Conservation (phyloP, 495 filamentous ascomycete genomes). For the Annulohypoxylon nitens region DNA sequence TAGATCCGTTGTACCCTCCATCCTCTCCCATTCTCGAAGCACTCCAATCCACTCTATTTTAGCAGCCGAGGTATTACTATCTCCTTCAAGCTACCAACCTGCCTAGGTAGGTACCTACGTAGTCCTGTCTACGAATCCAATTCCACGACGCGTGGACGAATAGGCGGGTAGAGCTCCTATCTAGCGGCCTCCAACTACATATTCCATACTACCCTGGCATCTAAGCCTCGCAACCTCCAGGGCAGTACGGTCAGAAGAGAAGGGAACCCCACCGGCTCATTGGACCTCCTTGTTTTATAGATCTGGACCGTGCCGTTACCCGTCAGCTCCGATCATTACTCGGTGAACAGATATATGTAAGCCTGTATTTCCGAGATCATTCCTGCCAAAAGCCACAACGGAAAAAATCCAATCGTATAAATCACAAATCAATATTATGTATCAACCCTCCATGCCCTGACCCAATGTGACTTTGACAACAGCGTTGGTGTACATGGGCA, state of each 20-base stretch:
- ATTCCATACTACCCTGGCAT: conserved; percentile 31
- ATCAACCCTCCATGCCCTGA: neutral
- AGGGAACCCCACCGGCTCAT: neutral
- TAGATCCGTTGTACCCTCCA: neutral
- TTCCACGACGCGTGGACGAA: conserved; percentile 22
- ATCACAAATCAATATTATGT: conserved; percentile 25
- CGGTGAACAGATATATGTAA: neutral
- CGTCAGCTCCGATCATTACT: conserved; percentile 14
- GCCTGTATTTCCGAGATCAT: conserved; percentile 5
- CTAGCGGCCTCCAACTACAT: conserved; percentile 34
- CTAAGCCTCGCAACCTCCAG: conserved; percentile 33
- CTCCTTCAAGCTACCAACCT: neutral
- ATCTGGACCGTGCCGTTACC: conserved; percentile 39
- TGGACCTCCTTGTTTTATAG: conserved; percentile 19
- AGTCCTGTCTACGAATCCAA: neutral
- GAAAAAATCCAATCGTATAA: conserved; percentile 21
- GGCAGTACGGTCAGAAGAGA: conserved; percentile 27
- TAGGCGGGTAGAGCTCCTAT: conserved; percentile 27
- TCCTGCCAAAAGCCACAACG: neutral
- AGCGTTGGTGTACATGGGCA: neutral
- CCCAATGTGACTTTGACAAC: conserved; percentile 26
- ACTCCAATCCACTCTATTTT: neutral
- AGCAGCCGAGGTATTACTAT: neutral
- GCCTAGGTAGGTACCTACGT: neutral
- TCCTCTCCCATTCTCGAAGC: neutral